Evolutionary conservation across 305 asterid species (phyloP).

Genomic region (Fraxinus nigra): DNA sequence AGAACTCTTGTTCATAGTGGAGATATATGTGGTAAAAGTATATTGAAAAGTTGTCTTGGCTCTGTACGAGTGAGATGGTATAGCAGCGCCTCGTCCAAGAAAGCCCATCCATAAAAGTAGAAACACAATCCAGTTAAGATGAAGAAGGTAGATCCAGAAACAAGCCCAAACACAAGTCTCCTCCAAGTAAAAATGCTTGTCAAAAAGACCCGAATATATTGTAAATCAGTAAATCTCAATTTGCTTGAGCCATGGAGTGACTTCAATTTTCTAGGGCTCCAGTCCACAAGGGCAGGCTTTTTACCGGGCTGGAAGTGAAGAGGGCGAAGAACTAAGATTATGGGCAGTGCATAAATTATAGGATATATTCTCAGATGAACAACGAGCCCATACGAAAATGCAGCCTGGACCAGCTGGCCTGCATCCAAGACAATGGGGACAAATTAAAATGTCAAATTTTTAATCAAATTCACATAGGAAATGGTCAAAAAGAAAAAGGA

Average conservation of each 20-base stretch:
- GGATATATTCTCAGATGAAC: constrained; percentile 92
- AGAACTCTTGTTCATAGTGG: constrained; percentile 63
- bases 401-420: constrained; percentile 72
- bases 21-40: constrained; percentile 91
- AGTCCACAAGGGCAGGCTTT: constrained; percentile 55
- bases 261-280: constrained; percentile 48
- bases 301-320: constrained; percentile 45
- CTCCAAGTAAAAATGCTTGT: constrained; percentile 63
- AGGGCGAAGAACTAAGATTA: constrained; percentile 67
- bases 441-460: background rate
- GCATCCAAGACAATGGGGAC: constrained; percentile 24
- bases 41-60: constrained; percentile 93
- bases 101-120: constrained; percentile 77
- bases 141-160: constrained; percentile 72
- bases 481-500: background rate
- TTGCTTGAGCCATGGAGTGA: constrained; percentile 28
- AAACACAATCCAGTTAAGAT: constrained; percentile 61
- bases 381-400: constrained; percentile 86
- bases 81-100: constrained; percentile 80
- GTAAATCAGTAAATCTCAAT: constrained; percentile 26
- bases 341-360: constrained; percentile 82
- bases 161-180: constrained; percentile 63
- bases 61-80: constrained; percentile 94
- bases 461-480: background rate
- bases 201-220: constrained; percentile 27